Conservation (phyloP, 495 filamentous ascomycete species). For the Aspergillus wentii region DNA sequence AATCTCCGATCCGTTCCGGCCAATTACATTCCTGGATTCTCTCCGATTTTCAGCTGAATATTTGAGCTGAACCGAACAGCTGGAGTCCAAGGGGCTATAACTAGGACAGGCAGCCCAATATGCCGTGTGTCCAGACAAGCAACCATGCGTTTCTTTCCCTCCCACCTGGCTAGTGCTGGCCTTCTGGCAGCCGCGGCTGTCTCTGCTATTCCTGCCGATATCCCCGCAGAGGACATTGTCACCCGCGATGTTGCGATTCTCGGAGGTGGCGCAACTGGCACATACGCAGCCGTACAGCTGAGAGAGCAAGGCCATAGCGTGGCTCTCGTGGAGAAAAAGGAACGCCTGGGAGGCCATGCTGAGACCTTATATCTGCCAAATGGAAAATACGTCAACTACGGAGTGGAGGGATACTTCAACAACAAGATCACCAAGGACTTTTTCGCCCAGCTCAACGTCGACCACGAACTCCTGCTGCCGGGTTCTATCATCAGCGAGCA, state of each 20-base stretch:
- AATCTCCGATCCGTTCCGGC: no score
- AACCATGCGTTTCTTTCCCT: no score
- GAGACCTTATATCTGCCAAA: constrained; percentile 42
- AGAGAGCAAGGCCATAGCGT: constrained; percentile 31
- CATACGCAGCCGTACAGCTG: constrained; percentile 40
- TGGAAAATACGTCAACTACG: constrained; percentile 37
- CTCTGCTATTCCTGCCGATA: no score
- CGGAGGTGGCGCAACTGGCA: constrained; percentile 45
- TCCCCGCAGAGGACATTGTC: constrained; percentile 4
- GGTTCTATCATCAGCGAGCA: constrained; percentile 3
- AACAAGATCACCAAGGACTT: constrained; percentile 29
- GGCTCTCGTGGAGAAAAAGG: constrained; percentile 39
- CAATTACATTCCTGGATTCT: no score
- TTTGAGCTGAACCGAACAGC: no score
- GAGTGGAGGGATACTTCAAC: constrained; percentile 38
- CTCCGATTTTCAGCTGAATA: no score
- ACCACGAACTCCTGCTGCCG: constrained; percentile 24
- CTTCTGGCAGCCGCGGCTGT: no score
- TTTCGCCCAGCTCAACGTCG: constrained; percentile 27
- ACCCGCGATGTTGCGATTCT: constrained; percentile 42
- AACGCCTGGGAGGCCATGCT: constrained; percentile 41
- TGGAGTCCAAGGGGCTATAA: no score
- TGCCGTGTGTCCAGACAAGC: no score
- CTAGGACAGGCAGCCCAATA: no score
- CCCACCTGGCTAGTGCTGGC: no score